phyloP scores from a whole-genome alignment of 2,329 filamentous ascomycete genomes.

The Gaeumannomyces tritici region DNA sequence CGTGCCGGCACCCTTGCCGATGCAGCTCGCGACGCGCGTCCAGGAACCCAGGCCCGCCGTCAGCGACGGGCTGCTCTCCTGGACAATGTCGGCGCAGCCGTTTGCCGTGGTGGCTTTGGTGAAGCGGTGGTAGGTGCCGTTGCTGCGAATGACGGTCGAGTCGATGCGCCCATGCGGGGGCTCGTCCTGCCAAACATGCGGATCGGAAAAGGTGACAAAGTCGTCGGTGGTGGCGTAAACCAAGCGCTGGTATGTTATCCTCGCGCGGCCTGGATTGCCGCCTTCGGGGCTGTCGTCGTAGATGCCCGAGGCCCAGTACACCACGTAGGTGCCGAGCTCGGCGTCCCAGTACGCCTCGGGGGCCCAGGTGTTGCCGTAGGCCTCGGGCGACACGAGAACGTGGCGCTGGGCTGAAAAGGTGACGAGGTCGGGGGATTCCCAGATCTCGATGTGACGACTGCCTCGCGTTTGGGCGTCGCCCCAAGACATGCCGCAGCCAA shows the following conservation, averaged over 20 bases:
- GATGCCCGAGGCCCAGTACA: conserved; percentile 32
- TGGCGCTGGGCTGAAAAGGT: conserved; percentile 27
- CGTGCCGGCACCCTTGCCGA: conserved; percentile 38
- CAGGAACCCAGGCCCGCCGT: conserved; percentile 30
- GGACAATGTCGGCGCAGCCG: conserved; percentile 43
- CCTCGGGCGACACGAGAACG: conserved; percentile 25
- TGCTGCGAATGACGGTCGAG: conserved; percentile 35
- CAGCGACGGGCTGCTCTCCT: conserved; percentile 34
- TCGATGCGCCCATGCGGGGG: conserved; percentile 37
- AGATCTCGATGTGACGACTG: conserved; percentile 22
- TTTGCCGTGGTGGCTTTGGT: conserved; percentile 40
- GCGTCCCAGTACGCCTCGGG: conserved; percentile 27
- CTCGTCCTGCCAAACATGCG: conserved; percentile 40
- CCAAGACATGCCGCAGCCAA: conserved; percentile 16
- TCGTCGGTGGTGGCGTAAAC: conserved; percentile 39
- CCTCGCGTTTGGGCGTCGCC: conserved; percentile 12
- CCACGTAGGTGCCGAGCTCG: conserved; percentile 16
- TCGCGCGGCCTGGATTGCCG: conserved; percentile 24
- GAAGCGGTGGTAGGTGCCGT: conserved; percentile 37
- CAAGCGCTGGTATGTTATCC: conserved; percentile 39
- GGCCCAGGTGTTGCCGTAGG: conserved; percentile 31
- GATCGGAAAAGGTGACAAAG: conserved; percentile 37
- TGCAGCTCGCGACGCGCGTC: conserved; percentile 34
- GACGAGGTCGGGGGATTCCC: conserved; percentile 28
- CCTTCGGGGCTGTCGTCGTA: conserved; percentile 25